A percentile compares a stretch with the other conserved stretches of the same genome.
Conservation (phyloP, 2,329 filamentous ascomycete species). For the Dryadomyces quercus-mongolicae region DNA sequence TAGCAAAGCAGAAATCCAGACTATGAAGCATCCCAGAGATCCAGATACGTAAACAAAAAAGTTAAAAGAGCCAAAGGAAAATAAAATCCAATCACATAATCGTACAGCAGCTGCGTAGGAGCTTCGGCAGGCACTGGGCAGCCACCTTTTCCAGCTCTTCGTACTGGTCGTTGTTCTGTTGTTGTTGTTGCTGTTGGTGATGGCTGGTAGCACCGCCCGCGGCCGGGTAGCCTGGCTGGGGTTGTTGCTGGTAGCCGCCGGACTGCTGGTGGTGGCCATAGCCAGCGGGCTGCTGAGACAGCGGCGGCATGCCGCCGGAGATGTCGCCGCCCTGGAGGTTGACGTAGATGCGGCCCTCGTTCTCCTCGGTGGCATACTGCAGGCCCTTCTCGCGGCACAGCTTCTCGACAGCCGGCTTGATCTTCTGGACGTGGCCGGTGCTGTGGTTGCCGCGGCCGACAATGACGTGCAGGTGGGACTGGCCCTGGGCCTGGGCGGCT, state of each 20-base stretch:
- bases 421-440: constrained; percentile 70
- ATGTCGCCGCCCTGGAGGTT: constrained; percentile 66
- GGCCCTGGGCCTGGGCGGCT: constrained; percentile 59
- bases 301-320: constrained; percentile 21
- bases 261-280: constrained; percentile 21
- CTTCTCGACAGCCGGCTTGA: constrained; percentile 88
- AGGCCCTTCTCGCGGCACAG: constrained; percentile 75
- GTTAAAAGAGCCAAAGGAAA: neutral
- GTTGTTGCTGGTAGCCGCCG: constrained; percentile 15
- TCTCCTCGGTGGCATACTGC: constrained; percentile 74
- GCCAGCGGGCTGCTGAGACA: constrained; percentile 33
- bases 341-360: constrained; percentile 80
- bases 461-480: constrained; percentile 83
- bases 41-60: too few species aligned
- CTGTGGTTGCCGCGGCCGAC: constrained; percentile 93
- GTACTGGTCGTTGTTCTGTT: constrained; percentile 41
- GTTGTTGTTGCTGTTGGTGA: constrained; percentile 20
- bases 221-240: constrained; percentile 24
- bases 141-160: constrained; percentile 37
- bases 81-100: constrained; percentile 47
- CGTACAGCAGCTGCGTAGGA: constrained; percentile 55
- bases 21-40: too few species aligned
- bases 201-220: constrained; percentile 31
- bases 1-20: too few species aligned
- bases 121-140: constrained; percentile 40